Conservation (phyloP, 495 filamentous ascomycete species). For the Trichoderma reesei region DNA sequence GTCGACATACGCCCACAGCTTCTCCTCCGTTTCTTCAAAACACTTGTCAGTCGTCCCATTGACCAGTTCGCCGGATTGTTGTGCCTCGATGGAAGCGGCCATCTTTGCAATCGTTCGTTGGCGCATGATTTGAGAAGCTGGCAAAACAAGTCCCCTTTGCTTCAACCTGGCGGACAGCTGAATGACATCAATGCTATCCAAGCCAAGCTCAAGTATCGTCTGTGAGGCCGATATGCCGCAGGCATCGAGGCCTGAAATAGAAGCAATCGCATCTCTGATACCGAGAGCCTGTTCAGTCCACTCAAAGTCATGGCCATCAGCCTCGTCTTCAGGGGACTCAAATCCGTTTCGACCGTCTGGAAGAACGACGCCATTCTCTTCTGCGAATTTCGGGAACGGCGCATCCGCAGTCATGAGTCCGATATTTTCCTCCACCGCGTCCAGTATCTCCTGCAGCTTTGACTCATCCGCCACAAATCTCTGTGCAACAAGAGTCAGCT, state of each 20-base stretch:
- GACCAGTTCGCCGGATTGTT: not conserved
- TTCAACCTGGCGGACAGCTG: conserved; percentile 59
- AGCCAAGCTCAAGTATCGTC: conserved; percentile 52
- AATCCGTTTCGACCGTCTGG: not conserved
- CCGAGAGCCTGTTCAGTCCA: conserved; percentile 43
- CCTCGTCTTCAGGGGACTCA: not conserved
- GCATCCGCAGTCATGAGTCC: conserved; percentile 8
- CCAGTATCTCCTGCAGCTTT: conserved; percentile 27
- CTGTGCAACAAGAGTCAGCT: conserved; percentile 45
- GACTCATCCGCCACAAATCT: conserved; percentile 23
- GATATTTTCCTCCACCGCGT: conserved; percentile 28
- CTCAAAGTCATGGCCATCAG: not conserved
- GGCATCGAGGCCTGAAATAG: conserved; percentile 42
- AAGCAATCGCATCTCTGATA: conserved; percentile 51
- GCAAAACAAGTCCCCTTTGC: conserved; percentile 44
- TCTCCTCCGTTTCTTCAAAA: not conserved
- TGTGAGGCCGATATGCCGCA: conserved; percentile 41
- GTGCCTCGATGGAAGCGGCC: conserved; percentile 3
- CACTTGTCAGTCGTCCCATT: not conserved
- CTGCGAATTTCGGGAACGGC: not conserved
- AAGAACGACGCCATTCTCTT: not conserved
- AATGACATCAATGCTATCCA: conserved; percentile 62
- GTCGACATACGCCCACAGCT: conserved; percentile 12
- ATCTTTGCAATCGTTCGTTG: conserved; percentile 45
- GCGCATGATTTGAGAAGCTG: conserved; percentile 60